Evolutionary conservation across 768 basidiomycete species (phyloP), one percentile per base, ranked within the genome.

Genomic region (Russula sp.): DNA sequence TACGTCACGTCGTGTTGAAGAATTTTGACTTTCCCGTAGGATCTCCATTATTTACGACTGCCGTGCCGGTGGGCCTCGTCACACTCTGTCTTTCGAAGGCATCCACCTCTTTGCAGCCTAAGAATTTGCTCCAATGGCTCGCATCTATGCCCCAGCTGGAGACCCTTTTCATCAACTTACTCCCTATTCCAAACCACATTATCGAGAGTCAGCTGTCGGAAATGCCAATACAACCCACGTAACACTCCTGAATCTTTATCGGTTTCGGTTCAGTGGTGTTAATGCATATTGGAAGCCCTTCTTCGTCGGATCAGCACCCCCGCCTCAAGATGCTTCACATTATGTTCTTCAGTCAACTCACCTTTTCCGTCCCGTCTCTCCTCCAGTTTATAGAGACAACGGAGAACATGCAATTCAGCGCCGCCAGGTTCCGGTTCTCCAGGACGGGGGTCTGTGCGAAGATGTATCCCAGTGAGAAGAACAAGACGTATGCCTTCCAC

Each of bases 301-400:
- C 24, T 61, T 13, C 26, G 38, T 32, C 59, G 26, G 34, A 44
- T 61, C n/a, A 18, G 51, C 28, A 28, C 28, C 59, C 59, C 8
- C 11, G 28, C n/a, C 59, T 53, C 38, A 9, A n/a, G 36, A 49
- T 8, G 4, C 36, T 61, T 28, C 11, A 44, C 8, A 24, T 61
- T 13, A 6, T 5, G 1, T 44, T 52, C 28, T 42, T 30, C 51
- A 7, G 44, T 30, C 38, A 42, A 38, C 38, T n/a, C 16, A n/a
- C 51, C 1, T 42, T 53, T 22, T 28, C 38, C 10, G 22, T 61
- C 3, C 40, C 49, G 6, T 28, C 7, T 20, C 38, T 61, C 6
- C 6, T 18, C 2, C 59, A 40, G 20, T 61, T 53, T 40, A 18
- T 61, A 8, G 10, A 28, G 7, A 53, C 50, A 61, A 22, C 26